A percentile compares a stretch with the other conserved stretches of the same genome.
Evolutionary conservation across 2,329 filamentous ascomycete species (phyloP).

Genomic region (Cladophialophora chaetospira): DNA sequence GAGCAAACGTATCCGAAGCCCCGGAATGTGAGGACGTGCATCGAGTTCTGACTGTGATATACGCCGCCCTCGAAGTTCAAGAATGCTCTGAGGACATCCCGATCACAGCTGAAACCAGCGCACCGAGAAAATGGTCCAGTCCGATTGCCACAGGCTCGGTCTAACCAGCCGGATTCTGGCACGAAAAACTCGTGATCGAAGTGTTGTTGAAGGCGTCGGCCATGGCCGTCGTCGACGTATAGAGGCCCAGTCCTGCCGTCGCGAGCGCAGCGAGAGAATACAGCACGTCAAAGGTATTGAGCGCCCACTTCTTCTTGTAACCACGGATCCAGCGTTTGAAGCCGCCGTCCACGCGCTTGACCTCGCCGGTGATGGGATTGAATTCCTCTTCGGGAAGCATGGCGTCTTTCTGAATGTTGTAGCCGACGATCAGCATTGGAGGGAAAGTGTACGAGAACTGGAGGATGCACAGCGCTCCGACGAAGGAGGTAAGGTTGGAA

Average conservation of each 20-base stretch:
- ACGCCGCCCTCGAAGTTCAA: too few relatives aligned
- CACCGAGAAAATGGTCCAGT: neutral
- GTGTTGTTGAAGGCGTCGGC: neutral
- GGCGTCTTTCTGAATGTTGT: slow-evolving; percentile 34
- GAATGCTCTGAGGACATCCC: neutral
- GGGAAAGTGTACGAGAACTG: slow-evolving; percentile 53
- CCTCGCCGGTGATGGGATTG: slow-evolving; percentile 28
- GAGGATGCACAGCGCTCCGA: slow-evolving; percentile 48
- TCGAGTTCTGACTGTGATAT: too few relatives aligned
- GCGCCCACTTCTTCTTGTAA: slow-evolving; percentile 31
- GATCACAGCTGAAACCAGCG: neutral
- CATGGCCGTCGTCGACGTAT: neutral
- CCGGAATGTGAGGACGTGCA: too few relatives aligned
- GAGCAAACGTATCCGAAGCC: too few relatives aligned
- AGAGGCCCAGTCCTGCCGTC: neutral
- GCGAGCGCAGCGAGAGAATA: neutral
- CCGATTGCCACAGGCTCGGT: neutral
- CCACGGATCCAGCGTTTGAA: slow-evolving; percentile 28
- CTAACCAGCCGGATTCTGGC: neutral
- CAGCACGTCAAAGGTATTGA: slow-evolving; percentile 1
- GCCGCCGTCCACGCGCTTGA: slow-evolving; percentile 17
- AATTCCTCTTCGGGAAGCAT: slow-evolving; percentile 30
- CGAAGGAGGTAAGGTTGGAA: slow-evolving; percentile 40
- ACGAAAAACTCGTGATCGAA: slow-evolving; percentile 3
- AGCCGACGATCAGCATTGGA: slow-evolving; percentile 34